Percentiles rank a stretch among this genome's conserved stretches.
Conservation (phyloP, 164 flowering plant genomes). For the Stephania yunnanensis region DNA sequence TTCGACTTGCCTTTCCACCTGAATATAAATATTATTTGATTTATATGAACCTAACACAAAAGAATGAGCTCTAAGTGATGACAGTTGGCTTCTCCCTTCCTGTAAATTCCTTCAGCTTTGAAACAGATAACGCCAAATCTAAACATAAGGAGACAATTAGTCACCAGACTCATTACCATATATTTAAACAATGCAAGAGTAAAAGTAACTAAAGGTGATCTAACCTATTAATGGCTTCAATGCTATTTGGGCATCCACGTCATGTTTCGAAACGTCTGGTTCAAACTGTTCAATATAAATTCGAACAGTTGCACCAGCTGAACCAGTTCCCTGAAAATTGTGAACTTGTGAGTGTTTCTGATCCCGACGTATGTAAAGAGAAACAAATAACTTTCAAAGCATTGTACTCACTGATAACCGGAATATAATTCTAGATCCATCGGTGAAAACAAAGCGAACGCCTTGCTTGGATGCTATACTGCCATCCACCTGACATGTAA, state of each 20-base stretch:
- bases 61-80: constrained; percentile 52
- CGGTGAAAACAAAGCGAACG: constrained; percentile 86
- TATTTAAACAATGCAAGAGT: background rate
- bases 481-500: constrained; percentile 72
- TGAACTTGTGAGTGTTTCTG: background rate
- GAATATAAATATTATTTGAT: background rate
- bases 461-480: constrained; percentile 92
- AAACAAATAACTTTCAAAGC: background rate
- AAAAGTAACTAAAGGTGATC: constrained; percentile 12
- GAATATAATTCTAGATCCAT: constrained; percentile 92
- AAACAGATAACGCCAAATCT: constrained; percentile 83
- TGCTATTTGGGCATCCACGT: constrained; percentile 85
- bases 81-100: constrained; percentile 98
- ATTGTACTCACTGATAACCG: constrained; percentile 70
- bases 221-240: constrained; percentile 84
- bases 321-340: constrained; percentile 82
- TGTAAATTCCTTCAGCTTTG: constrained; percentile 91
- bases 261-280: constrained; percentile 76
- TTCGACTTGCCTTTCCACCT: constrained; percentile 12
- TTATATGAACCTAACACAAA: constrained; percentile 4
- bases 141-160: constrained; percentile 13
- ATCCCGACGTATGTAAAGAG: background rate
- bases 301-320: constrained; percentile 94
- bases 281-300: constrained; percentile 89
- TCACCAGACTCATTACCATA: background rate